phyloP scores from a whole-genome alignment of 2,329 filamentous ascomycete species.

The Penicillium corylophilum region DNA sequence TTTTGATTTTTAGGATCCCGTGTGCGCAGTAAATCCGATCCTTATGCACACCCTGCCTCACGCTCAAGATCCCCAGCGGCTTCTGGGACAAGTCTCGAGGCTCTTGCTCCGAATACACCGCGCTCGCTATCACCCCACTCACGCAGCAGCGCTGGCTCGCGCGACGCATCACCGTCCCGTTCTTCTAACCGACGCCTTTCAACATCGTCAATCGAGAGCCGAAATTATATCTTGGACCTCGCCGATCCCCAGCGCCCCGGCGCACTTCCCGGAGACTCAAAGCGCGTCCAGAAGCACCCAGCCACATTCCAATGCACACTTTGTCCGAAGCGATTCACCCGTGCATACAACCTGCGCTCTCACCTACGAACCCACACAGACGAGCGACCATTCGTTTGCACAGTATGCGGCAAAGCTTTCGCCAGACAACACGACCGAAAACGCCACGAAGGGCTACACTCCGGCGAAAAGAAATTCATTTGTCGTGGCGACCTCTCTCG shows the following conservation, averaged over 20 bases:
- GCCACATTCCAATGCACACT: slow-evolving; percentile 93
- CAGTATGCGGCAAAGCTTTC: slow-evolving; percentile 94
- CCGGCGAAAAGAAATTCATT: slow-evolving; percentile 97
- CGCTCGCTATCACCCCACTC: slow-evolving; percentile 47
- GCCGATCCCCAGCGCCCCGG: slow-evolving; percentile 83
- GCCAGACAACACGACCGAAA: slow-evolving; percentile 96
- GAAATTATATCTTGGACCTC: slow-evolving; percentile 82
- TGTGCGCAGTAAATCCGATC: slow-evolving; percentile 62
- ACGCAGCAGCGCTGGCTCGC: slow-evolving; percentile 43
- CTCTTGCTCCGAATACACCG: slow-evolving; percentile 31
- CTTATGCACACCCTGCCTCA: slow-evolving; percentile 50
- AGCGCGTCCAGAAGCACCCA: slow-evolving; percentile 94
- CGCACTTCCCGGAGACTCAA: slow-evolving; percentile 59
- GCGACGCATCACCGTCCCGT: slow-evolving; percentile 46
- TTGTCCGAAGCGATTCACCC: slow-evolving; percentile 93
- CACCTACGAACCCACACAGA: slow-evolving; percentile 96
- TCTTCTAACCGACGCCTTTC: slow-evolving; percentile 46
- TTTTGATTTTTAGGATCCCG: slow-evolving; percentile 47
- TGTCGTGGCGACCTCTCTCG: slow-evolving; percentile 88
- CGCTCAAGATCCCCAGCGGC: slow-evolving; percentile 38
- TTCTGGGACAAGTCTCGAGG: slow-evolving; percentile 33
- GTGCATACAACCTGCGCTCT: slow-evolving; percentile 93
- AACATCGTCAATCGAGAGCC: slow-evolving; percentile 53
- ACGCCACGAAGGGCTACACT: slow-evolving; percentile 92
- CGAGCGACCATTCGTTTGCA: slow-evolving; percentile 95